Evolutionary conservation across 768 basidiomycete species (phyloP).

Genomic region (Inosperma sp.): DNA sequence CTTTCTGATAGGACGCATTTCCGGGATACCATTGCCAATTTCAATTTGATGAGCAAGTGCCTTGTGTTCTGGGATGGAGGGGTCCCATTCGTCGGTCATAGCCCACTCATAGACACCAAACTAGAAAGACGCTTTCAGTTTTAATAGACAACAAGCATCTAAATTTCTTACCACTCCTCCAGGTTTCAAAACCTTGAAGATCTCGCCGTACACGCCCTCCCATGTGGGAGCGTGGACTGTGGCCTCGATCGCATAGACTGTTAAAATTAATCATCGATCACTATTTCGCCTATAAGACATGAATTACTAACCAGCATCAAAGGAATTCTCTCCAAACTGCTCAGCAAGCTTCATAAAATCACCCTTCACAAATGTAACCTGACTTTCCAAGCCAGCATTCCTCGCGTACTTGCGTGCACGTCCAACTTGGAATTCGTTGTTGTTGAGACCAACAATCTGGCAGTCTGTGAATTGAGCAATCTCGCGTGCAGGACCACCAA

Average conservation of each 20-base stretch:
- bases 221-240: conserved; percentile 94
- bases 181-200: conserved; percentile 90
- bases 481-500: conserved; percentile 94
- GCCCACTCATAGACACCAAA: conserved; percentile 99
- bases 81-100: conserved; percentile 95
- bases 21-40: conserved; percentile 94
- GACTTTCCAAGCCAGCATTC: conserved; percentile 66
- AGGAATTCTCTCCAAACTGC: conserved; percentile 87
- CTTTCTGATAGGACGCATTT: conserved; percentile 77
- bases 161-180: conserved; percentile 80
- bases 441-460: conserved; percentile 83
- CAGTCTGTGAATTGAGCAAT: conserved; percentile 90
- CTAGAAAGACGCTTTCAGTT: conserved; percentile 35
- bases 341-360: conserved; percentile 96
- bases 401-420: conserved; percentile 83
- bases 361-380: conserved; percentile 81
- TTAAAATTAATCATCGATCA: conserved; percentile 7
- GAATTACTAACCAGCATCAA: conserved; percentile 77
- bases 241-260: conserved; percentile 96
- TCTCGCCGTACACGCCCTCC: conserved; percentile 94
- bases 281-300: not conserved
- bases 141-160: not conserved
- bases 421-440: conserved; percentile 92
- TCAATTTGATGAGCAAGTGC: conserved; percentile 88
- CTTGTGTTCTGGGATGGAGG: conserved; percentile 82